A percentile compares a stretch with the other conserved stretches of the same genome.
phyloP scores from a whole-genome alignment of 192 early-diverging fungal species.

The Diversispora eburnea region DNA sequence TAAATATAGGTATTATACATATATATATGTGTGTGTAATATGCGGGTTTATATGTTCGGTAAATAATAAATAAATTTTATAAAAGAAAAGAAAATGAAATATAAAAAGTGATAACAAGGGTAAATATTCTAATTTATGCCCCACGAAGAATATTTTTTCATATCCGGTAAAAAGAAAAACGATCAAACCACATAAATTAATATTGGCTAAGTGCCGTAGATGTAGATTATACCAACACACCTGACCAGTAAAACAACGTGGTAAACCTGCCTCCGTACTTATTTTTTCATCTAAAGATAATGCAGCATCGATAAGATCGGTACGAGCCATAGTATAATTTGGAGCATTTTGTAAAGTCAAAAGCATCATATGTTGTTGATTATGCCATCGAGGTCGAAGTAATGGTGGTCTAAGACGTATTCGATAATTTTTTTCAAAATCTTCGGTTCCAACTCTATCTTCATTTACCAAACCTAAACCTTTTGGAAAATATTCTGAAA shows the following conservation, averaged over 20 bases:
- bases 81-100: too few relatives aligned
- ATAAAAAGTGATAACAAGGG: too few relatives aligned
- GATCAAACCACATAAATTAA: conserved; percentile 1
- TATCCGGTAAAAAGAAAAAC: not conserved
- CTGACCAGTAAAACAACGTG: conserved; percentile 82
- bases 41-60: too few relatives aligned
- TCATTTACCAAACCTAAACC: not conserved
- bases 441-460: not conserved
- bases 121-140: too few relatives aligned
- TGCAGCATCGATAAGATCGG: conserved; percentile 68
- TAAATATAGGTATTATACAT: too few relatives aligned
- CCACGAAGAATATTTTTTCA: too few relatives aligned
- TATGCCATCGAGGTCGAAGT: conserved; percentile 78
- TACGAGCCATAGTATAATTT: conserved; percentile 62
- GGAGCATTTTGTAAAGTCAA: conserved; percentile 72
- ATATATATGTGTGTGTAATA: too few relatives aligned
- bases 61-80: too few relatives aligned
- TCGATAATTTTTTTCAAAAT: not conserved
- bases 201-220: not conserved
- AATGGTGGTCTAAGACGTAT: conserved; percentile 1
- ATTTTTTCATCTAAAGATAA: conserved; percentile 76
- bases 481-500: conserved; percentile 10
- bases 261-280: conserved; percentile 66
- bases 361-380: conserved; percentile 81
- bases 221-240: conserved; percentile 38